These are phyloP conservation scores for Juglanconis sp. DNA, from an alignment of 2,329 filamentous ascomycete species.

Conservation along the genomic window DNA sequence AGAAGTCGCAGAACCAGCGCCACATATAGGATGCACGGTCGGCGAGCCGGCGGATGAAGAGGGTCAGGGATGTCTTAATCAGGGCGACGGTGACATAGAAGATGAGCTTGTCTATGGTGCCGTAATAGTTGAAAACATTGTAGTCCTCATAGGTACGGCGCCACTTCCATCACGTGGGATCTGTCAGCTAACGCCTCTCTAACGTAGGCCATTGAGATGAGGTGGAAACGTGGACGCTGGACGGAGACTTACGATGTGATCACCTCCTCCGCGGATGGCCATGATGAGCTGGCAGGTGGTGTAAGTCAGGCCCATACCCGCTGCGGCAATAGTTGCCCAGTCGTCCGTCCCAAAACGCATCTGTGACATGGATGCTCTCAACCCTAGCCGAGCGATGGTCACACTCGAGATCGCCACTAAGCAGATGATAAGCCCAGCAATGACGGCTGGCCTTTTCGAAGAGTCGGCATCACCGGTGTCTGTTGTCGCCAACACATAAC, in stretches of 20 bases:
- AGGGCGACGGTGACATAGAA: constrained; percentile 31
- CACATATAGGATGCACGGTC: constrained; percentile 27
- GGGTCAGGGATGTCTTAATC: constrained; percentile 34
- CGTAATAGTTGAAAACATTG: constrained; percentile 24
- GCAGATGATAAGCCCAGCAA: constrained; percentile 27
- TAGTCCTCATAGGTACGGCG: constrained; percentile 33
- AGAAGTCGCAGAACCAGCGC: constrained; percentile 29
- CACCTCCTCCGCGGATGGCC: background rate
- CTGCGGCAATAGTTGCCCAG: constrained; percentile 29
- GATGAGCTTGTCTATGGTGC: constrained; percentile 22
- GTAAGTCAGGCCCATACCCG: constrained; percentile 14
- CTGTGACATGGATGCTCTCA: constrained; percentile 24
- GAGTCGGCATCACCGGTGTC: constrained; percentile 23
- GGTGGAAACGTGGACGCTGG: background rate
- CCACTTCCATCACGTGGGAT: constrained; percentile 18
- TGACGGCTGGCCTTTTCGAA: constrained; percentile 25
- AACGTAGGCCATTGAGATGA: constrained; percentile 25
- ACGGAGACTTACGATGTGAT: constrained; percentile 5
- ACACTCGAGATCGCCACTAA: constrained; percentile 27
- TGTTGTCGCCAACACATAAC: constrained; percentile 20
- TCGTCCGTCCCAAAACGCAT: constrained; percentile 33
- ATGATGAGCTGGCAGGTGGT: constrained; percentile 2
- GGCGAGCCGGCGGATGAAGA: constrained; percentile 35
- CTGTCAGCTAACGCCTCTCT: background rate
- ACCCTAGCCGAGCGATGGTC: constrained; percentile 26